Percentiles rank a stretch among this genome's conserved stretches.
Evolutionary conservation across 1,284 basidiomycete genomes (phyloP).

Genomic region (Trichosporon sp.): DNA sequence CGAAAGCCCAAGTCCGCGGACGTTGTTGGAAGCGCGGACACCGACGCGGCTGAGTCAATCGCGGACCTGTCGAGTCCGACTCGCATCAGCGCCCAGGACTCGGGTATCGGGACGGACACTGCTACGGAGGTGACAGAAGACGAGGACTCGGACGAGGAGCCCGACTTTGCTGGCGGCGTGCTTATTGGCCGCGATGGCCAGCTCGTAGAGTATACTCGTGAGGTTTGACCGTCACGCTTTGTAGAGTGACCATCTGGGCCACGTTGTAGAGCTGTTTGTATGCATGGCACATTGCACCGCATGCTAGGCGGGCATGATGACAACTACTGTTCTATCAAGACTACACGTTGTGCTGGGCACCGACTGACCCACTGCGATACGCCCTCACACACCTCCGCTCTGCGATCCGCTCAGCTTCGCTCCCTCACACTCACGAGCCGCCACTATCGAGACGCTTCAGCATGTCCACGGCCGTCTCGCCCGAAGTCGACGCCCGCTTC

Average conservation of each 20-base stretch:
- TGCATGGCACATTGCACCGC: not conserved
- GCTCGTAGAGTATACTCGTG: not conserved
- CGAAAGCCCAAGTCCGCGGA: not conserved
- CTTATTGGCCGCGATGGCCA: slow-evolving; percentile 1
- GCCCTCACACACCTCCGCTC: too few species aligned
- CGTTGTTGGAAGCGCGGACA: too few species aligned
- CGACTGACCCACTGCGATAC: too few species aligned
- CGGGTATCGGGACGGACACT: not conserved
- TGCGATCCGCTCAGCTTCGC: too few species aligned
- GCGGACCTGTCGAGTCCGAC: too few species aligned
- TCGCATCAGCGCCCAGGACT: too few species aligned
- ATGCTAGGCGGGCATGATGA: not conserved
- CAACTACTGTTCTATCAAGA: not conserved
- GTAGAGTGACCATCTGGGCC: too few species aligned
- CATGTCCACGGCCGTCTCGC: slow-evolving; percentile 14
- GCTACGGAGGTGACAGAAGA: not conserved
- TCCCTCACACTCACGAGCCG: not conserved
- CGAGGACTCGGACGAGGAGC: not conserved
- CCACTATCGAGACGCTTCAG: slow-evolving; percentile 11
- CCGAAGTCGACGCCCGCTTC: slow-evolving; percentile 7
- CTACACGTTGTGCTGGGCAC: too few species aligned
- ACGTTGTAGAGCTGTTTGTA: not conserved
- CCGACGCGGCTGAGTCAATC: too few species aligned
- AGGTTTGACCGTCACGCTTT: not conserved
- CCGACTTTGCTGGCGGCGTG: not conserved